Evolutionary conservation across 805 yeast species (phyloP).

Genomic region (Yamadazyma nakazawae): DNA sequence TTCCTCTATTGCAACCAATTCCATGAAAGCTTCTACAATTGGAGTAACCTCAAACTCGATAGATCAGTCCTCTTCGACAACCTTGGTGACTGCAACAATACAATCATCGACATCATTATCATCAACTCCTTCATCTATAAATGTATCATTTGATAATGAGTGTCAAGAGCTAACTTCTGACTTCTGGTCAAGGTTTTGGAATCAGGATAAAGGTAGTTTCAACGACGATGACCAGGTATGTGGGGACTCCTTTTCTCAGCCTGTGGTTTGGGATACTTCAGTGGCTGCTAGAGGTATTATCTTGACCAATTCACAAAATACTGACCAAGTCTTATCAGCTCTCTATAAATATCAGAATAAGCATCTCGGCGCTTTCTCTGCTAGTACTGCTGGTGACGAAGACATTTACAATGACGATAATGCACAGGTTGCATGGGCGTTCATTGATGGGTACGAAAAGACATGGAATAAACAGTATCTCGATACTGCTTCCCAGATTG

Average conservation of each 20-base stretch:
- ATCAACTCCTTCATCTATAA: not conserved
- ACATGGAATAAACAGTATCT: slow-evolving; percentile 18
- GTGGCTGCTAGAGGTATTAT: slow-evolving; percentile 21
- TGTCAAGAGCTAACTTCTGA: not conserved
- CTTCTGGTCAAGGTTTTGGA: slow-evolving; percentile 23
- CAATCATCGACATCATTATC: not conserved
- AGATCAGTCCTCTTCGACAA: not conserved
- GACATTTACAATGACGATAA: slow-evolving; percentile 31
- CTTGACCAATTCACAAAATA: slow-evolving; percentile 9
- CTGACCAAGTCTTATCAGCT: slow-evolving; percentile 12
- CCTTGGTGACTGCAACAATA: not conserved
- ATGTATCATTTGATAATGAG: not conserved
- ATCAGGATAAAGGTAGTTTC: slow-evolving; percentile 11
- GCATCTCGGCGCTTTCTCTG: slow-evolving; percentile 20
- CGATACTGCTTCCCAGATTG: slow-evolving; percentile 17
- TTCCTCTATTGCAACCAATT: not conserved
- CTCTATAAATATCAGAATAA: slow-evolving; percentile 19
- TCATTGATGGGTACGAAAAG: slow-evolving; percentile 21
- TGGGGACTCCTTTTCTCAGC: slow-evolving; percentile 9
- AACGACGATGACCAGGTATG: slow-evolving; percentile 19
- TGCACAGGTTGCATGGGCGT: slow-evolving; percentile 26
- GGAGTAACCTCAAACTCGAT: not conserved
- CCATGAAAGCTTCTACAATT: not conserved
- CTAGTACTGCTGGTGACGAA: slow-evolving; percentile 19
- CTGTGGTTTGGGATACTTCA: slow-evolving; percentile 28